Base-by-base conservation (phyloP, 2,329 filamentous ascomycete genomes). In the Bipolaris cookei region DNA sequence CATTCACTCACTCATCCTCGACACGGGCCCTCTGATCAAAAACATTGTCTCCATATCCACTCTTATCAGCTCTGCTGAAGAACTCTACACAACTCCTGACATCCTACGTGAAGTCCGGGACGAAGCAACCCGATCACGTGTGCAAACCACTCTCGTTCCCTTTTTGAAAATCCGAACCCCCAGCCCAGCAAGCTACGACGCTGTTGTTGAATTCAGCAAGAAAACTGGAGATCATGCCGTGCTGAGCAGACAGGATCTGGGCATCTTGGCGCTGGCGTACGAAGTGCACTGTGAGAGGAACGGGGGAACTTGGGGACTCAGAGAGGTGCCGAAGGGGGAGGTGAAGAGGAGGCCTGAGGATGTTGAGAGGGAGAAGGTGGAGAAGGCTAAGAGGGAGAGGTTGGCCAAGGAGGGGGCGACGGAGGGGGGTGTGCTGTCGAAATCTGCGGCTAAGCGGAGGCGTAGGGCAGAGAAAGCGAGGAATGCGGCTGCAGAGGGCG, bases 261-360 rank as follows among this genome's bases (percentile, higher is more conserved):
- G 96, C 66, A 84, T 99, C 38, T 81, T 98, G 70, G 95, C 94
- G 7, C 81, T 99, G 54, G 90, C 92, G 1, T 98, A 98, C 75
- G 95, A 99, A 75, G 75, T 98, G n/a, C 94, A 98, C 69, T 90
- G 91, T 69, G 93, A 98, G 80, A 83, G 88, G 56, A 96, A 96
- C 73, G 87, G 88, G n/a, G 93, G 93, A 1, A 88, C 96, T 73
- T 96, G 91, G 90, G 85, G 93, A 58, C 71, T 97, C 75, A 84
- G 93, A 60, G 90, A 85, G 56, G 84, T 85, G 3, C 94, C 94
- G 0, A 90, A 88, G 0, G 92, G 97, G 75, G 93, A 92, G 76
- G 76, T 84, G 1, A 72, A 93, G 54, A 94, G 94, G 38, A 71
- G 57, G 32, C 64, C 65, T 13, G 65, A 58, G 5, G 64, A 72